Conservation (phyloP, 331 rosid species). For the Prunus yedoensis region DNA sequence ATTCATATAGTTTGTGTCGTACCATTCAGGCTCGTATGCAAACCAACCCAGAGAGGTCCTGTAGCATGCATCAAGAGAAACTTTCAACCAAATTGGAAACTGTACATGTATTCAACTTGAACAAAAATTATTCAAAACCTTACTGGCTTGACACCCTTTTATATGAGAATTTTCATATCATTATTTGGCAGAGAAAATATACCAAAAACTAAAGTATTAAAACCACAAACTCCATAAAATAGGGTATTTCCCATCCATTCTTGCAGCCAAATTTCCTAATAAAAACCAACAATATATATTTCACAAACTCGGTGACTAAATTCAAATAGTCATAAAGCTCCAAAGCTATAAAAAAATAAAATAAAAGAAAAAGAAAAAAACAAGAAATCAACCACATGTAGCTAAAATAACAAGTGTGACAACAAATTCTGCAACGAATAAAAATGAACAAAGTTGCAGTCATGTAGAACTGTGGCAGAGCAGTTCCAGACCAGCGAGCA, state of each 20-base stretch:
- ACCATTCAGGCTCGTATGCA: slow-evolving; percentile 86
- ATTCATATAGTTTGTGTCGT: slow-evolving; percentile 65
- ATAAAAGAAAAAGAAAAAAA: not conserved
- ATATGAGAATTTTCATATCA: not conserved
- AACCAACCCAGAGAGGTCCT: slow-evolving; percentile 97
- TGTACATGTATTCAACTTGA: slow-evolving; percentile 10
- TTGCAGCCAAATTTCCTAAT: not conserved
- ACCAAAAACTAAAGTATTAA: not conserved
- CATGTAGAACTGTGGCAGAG: not conserved
- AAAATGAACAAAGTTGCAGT: not conserved
- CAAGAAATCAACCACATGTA: too few relatives aligned
- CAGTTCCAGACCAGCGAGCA: not conserved
- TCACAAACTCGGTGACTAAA: too few relatives aligned
- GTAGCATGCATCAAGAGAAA: slow-evolving; percentile 37
- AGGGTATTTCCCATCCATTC: not conserved
- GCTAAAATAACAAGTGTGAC: too few relatives aligned
- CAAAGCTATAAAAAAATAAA: too few relatives aligned
- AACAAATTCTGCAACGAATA: not conserved
- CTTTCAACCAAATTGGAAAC: slow-evolving; percentile 25
- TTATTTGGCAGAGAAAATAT: not conserved
- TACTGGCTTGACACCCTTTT: slow-evolving; percentile 11
- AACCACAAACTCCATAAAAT: too few relatives aligned
- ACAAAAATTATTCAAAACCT: slow-evolving; percentile 22
- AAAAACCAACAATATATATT: too few relatives aligned
- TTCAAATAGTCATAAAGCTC: too few relatives aligned